Conservation (phyloP, 257 asterid species). For the Parsonsia alboflavescens region DNA sequence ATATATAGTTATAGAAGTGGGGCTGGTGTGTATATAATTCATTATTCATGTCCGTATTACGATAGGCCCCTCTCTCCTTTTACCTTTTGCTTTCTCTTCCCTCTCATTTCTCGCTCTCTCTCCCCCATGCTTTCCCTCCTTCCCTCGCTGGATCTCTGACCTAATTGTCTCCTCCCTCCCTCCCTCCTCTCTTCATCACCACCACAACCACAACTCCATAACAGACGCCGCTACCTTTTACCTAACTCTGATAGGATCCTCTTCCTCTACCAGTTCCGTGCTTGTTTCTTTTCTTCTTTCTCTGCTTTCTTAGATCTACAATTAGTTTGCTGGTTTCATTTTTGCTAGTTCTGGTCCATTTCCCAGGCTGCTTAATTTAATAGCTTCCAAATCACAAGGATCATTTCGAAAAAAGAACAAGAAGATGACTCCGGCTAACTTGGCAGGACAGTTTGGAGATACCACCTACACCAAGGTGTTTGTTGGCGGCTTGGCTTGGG, state of each 20-base stretch:
- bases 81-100: conserved; percentile 26
- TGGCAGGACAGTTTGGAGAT: conserved; percentile 70
- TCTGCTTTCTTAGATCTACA: background rate
- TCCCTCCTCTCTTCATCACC: conserved; percentile 1
- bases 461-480: conserved; percentile 91
- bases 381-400: background rate
- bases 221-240: conserved; percentile 10
- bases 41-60: conserved; percentile 41
- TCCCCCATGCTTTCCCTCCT: conserved; percentile 12
- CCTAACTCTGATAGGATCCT: background rate
- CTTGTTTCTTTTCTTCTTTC: background rate
- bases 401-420: background rate
- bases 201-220: background rate
- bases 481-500: conserved; percentile 99
- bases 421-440: conserved; percentile 53
- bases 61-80: conserved; percentile 20
- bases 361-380: background rate
- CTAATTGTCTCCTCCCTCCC: conserved; percentile 38
- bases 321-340: background rate
- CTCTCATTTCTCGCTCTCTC: conserved; percentile 24
- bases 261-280: background rate
- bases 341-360: background rate
- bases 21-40: conserved; percentile 28
- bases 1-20: background rate
- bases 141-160: conserved; percentile 39